Conservation (phyloP, 768 basidiomycete species). For the Cyathus striatus region DNA sequence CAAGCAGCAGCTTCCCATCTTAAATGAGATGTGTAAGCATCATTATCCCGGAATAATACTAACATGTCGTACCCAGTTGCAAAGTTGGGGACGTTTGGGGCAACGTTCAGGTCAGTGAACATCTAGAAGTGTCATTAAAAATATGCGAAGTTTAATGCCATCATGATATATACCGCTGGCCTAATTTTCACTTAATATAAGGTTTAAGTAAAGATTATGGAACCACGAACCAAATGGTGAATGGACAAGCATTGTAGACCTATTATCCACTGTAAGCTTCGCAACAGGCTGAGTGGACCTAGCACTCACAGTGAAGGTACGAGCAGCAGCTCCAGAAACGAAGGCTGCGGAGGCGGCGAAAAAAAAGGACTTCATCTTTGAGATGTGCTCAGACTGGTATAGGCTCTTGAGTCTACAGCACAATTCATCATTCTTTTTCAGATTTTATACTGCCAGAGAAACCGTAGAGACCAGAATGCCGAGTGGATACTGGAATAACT, state of each 20-base stretch:
- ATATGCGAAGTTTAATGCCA: neutral
- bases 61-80: conserved; percentile 39
- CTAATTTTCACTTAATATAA: no score
- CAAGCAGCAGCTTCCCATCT: conserved; percentile 36
- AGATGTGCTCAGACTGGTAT: conserved; percentile 1
- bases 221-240: conserved; percentile 55
- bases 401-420: no score
- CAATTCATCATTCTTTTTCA: no score
- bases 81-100: conserved; percentile 34
- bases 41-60: neutral
- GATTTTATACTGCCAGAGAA: no score
- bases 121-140: conserved; percentile 27
- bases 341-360: conserved; percentile 19
- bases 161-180: conserved; percentile 26
- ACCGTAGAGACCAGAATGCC: no score
- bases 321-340: conserved; percentile 32
- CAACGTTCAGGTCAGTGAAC: conserved; percentile 56
- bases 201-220: no score
- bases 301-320: conserved; percentile 47
- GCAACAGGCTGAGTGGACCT: no score
- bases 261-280: conserved; percentile 7
- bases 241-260: conserved; percentile 59
- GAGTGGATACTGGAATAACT: no score
- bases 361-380: conserved; percentile 22
- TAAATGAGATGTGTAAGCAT: neutral